A percentile compares a stretch with the other conserved stretches of the same genome.
Conservation (phyloP, 768 basidiomycete genomes). For the Dacryopinax spathularia region DNA sequence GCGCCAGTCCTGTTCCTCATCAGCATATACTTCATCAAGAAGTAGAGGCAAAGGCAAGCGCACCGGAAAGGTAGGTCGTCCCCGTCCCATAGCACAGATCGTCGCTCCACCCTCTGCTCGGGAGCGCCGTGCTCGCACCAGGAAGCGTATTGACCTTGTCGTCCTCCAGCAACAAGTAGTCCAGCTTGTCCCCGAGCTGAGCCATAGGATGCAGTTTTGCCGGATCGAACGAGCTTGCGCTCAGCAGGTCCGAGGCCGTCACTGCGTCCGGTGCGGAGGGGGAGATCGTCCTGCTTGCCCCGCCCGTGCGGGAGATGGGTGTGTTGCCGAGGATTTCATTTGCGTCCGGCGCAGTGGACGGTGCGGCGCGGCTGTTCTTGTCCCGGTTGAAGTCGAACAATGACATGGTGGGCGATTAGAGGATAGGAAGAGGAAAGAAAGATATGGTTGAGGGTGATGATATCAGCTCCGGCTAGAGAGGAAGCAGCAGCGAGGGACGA, state of each 20-base stretch:
- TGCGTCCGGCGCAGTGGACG: neutral
- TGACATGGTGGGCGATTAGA: neutral
- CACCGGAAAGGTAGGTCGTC: conserved; percentile 94
- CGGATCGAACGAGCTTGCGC: conserved; percentile 72
- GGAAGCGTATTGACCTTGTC: conserved; percentile 86
- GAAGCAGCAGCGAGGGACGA: too few species aligned
- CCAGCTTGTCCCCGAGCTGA: conserved; percentile 79
- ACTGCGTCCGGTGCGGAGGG: conserved; percentile 27
- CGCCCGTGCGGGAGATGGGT: neutral
- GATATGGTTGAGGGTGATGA: neutral
- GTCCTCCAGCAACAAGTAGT: conserved; percentile 91
- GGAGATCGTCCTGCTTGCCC: neutral
- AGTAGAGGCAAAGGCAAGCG: conserved; percentile 33
- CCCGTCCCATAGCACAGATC: conserved; percentile 99
- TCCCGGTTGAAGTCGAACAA: conserved; percentile 3
- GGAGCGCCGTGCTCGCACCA: conserved; percentile 80
- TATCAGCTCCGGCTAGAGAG: neutral
- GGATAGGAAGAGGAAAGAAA: neutral
- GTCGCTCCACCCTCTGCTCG: conserved; percentile 95
- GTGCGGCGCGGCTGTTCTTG: neutral
- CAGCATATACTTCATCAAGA: conserved; percentile 27
- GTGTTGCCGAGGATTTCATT: neutral
- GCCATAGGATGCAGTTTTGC: conserved; percentile 88
- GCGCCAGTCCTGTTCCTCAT: conserved; percentile 65
- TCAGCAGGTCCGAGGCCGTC: conserved; percentile 74